phyloP scores from a whole-genome alignment of 202 grass and related monocot genomes.

The Schoenoplectus triqueter region DNA sequence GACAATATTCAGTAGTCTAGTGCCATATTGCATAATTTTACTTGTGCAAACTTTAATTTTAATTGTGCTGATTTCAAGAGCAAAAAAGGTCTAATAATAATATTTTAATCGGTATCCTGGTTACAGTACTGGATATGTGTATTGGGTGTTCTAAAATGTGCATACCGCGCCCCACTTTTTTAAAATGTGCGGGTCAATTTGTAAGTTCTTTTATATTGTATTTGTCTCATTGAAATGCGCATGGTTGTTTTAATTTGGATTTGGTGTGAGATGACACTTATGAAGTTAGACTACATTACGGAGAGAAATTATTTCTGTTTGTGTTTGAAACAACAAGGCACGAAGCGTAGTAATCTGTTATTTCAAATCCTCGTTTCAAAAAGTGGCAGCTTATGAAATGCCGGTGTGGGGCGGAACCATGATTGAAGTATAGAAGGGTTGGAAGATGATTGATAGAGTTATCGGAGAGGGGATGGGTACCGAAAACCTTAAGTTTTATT shows the following conservation, averaged over 20 bases:
- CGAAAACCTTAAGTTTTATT: too few relatives aligned
- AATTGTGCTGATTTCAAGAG: neutral
- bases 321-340: too few relatives aligned
- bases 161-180: neutral
- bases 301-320: too few relatives aligned
- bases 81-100: neutral
- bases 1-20: neutral
- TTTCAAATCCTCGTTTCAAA: too few relatives aligned
- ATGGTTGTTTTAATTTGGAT: neutral
- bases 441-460: too few relatives aligned
- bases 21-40: conserved; percentile 12
- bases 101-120: neutral
- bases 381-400: too few relatives aligned
- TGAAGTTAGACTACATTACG: too few relatives aligned
- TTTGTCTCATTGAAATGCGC: too few relatives aligned
- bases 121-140: neutral
- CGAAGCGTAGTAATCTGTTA: too few relatives aligned
- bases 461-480: too few relatives aligned
- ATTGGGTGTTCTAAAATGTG: neutral
- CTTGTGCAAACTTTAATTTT: neutral
- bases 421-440: too few relatives aligned
- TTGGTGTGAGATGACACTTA: neutral
- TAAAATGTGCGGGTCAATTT: neutral
- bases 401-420: too few relatives aligned
- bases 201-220: neutral